Evolutionary conservation across 2,329 filamentous ascomycete species (phyloP), one percentile per base, ranked within the genome.

Genomic region (Curvularia sp.): DNA sequence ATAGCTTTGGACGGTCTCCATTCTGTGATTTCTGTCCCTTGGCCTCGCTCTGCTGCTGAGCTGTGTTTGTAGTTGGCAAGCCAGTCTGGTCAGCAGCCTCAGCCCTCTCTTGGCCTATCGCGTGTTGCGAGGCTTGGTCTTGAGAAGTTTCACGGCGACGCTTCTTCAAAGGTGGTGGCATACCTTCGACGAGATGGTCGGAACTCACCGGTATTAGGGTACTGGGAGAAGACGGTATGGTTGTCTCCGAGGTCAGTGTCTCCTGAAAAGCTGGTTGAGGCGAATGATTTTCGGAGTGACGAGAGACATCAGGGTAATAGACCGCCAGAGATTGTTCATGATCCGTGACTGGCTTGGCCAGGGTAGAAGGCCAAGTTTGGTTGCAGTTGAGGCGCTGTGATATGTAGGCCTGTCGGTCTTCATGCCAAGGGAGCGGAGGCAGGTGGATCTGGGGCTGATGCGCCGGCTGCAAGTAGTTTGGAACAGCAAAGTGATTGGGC

Each of bases 401-500:
- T 18, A 24, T 24, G 8, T 53, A 41, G n/a, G 24, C 9, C 6
- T 57, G 58, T 31, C 49, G 26, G 20, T 44, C 20, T 9, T 58
- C 10, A 26, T 55, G 44, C 67, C 68, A 70, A 2, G 56, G 60
- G 1, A 65, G 50, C 0, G 64, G 60, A 31, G 69, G 67, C 12
- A 71, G 49, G 22, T 55, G 60, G 28, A 71, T 51, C 20, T 68
- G 64, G 12, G 64, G 69, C 30, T 73, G 57, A 51, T 73, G 66
- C 20, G 58, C 30, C 3, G 71, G 68, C 38, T 75, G 64, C 28
- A 75, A 56, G 48, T 67, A 70, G 5, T 54, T 58, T 7, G 71
- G 70, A 4, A 42, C 44, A n/a, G 51, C 31, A 54, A 47, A 41
- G 35, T 38, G 13, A 42, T 5, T 12, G 28, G 53, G 47, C 22